phyloP scores from a whole-genome alignment of 1,139 yeast species.

The Candida freyschussii region DNA sequence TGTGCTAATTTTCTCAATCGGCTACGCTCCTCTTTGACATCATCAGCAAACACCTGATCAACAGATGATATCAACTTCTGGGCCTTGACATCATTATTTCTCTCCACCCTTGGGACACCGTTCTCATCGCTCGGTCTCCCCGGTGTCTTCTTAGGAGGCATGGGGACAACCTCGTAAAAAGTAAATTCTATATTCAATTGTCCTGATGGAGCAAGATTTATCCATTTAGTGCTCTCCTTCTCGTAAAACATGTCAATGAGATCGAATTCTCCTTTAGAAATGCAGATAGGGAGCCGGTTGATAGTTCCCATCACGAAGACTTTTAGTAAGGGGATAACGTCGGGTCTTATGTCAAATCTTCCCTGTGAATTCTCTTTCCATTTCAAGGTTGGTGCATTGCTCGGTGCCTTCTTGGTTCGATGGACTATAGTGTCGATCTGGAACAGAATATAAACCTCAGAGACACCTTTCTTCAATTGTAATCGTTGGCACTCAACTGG shows the following conservation, averaged over 20 bases:
- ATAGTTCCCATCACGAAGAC: constrained; percentile 17
- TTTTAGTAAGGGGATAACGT: constrained; percentile 9
- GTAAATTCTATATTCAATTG: constrained; percentile 21
- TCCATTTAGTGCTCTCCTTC: constrained; percentile 14
- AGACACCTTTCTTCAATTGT: background rate
- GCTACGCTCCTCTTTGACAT: constrained; percentile 16
- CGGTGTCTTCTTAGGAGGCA: constrained; percentile 16
- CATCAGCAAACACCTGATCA: constrained; percentile 22
- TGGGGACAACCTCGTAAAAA: constrained; percentile 21
- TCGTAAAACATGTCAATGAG: constrained; percentile 16
- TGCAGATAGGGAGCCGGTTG: constrained; percentile 11
- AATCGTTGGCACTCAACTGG: constrained; percentile 18
- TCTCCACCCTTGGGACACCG: background rate
- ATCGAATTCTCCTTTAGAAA: constrained; percentile 15
- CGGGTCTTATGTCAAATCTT: constrained; percentile 21
- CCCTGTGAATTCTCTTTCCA: constrained; percentile 24
- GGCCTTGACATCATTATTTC: constrained; percentile 3
- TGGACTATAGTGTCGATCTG: constrained; percentile 18
- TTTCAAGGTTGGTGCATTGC: constrained; percentile 1
- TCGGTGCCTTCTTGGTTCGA: constrained; percentile 10
- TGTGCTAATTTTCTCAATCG: constrained; percentile 13
- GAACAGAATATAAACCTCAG: constrained; percentile 18
- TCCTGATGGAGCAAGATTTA: constrained; percentile 13
- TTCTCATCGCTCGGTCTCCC: background rate
- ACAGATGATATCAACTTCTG: constrained; percentile 18